phyloP scores from a whole-genome alignment of 23 red algal species.

The Gracilaria gracilis region DNA sequence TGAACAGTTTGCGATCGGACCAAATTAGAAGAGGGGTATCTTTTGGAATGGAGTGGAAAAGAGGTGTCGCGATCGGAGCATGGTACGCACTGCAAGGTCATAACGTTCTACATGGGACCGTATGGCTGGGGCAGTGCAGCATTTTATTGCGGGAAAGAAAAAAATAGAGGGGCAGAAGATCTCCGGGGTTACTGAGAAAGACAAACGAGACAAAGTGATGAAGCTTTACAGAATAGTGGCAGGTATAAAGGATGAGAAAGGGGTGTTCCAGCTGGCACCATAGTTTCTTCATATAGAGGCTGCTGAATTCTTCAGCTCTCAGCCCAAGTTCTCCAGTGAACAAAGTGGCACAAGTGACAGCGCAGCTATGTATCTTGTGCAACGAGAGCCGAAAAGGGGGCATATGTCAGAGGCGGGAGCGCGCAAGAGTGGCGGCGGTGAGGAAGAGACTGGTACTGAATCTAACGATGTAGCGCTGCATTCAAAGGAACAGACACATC shows the following conservation, averaged over 20 bases:
- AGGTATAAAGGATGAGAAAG: background rate
- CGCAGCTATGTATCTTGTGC: background rate
- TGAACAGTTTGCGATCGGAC: conserved; percentile 13
- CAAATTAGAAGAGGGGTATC: too few relatives aligned
- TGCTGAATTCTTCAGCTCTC: background rate
- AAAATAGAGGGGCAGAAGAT: conserved; percentile 9
- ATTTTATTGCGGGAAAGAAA: conserved; percentile 8
- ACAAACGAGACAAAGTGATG: background rate
- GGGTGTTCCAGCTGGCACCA: conserved; percentile 4
- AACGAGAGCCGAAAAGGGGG: background rate
- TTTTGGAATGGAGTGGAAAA: background rate
- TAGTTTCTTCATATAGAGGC: conserved; percentile 28
- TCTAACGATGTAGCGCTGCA: background rate
- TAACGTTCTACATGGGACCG: background rate
- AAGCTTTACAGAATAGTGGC: background rate
- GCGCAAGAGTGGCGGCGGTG: background rate
- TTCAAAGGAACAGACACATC: background rate
- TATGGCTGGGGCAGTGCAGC: background rate
- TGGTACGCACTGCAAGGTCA: background rate
- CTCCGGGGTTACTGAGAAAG: background rate
- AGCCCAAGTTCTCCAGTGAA: background rate
- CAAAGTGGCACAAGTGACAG: conserved; percentile 31
- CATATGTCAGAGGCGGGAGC: too few relatives aligned
- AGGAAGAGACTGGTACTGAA: background rate
- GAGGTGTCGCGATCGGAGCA: background rate